Evolutionary conservation across 1,284 basidiomycete genomes (phyloP).

Genomic region (Agaricales sp.): DNA sequence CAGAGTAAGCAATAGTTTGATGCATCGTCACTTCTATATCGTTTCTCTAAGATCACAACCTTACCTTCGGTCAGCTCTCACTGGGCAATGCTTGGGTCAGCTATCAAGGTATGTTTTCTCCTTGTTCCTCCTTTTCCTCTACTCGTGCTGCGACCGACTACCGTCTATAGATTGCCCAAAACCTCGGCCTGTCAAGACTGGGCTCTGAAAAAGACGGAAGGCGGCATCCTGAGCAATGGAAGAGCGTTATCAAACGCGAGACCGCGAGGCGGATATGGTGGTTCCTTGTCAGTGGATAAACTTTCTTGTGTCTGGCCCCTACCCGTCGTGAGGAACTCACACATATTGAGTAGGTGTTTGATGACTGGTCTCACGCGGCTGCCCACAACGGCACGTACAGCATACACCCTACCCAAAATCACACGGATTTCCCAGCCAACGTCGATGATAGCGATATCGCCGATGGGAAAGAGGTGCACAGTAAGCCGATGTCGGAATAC

Average conservation of each 20-base stretch:
- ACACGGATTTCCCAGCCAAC: constrained; percentile 15
- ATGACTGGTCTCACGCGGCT: constrained; percentile 18
- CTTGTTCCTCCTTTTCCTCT: neutral
- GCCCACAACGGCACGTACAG: constrained; percentile 17
- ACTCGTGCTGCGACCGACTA: neutral
- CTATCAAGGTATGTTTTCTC: constrained; percentile 12
- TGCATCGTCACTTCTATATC: neutral
- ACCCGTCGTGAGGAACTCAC: neutral
- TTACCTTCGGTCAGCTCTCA: constrained; percentile 7
- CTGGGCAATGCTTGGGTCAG: constrained; percentile 15
- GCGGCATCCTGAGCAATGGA: constrained; percentile 13
- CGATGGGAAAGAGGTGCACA: constrained; percentile 9
- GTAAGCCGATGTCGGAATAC: constrained; percentile 7
- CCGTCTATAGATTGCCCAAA: constrained; percentile 15
- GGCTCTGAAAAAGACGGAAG: constrained; percentile 13
- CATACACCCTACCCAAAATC: constrained; percentile 16
- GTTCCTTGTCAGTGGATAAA: constrained; percentile 12
- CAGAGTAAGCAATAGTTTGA: constrained; percentile 12
- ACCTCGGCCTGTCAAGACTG: constrained; percentile 15
- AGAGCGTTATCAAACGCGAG: constrained; percentile 15
- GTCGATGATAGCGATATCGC: constrained; percentile 15
- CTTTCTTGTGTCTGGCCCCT: neutral
- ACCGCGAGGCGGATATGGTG: constrained; percentile 16
- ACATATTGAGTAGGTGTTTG: constrained; percentile 12
- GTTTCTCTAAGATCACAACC: neutral